Base-by-base conservation (phyloP, 1,139 yeast genomes). In the Candida anutae region DNA sequence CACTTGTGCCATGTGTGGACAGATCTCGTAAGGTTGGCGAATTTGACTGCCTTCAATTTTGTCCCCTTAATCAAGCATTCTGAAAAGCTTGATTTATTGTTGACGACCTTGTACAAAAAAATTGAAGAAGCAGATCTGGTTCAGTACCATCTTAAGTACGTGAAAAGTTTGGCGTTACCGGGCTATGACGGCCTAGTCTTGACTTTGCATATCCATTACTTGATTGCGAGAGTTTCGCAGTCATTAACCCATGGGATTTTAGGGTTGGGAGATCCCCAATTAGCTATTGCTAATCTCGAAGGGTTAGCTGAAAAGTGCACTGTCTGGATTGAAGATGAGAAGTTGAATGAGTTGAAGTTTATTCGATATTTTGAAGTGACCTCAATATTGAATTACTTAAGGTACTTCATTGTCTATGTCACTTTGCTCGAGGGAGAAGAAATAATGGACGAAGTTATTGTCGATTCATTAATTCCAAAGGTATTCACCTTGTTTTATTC, bases 371-470 rank as follows among this genome's bases (percentile, higher is more conserved):
- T 52, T 24, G 69, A 64, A 36, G 36, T 40, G 4, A 38, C 38
- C n/a, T 38, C 46, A n/a, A 43, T 54, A 16, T 39, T 63, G 15
- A 48, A 46, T 21, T 60, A 59, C 34, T 44, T 58, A 21, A 45
- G 53, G 26, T 43, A 55, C 22, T 61, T 47, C 28, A 36, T 62
- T 36, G 39, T 53, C 5, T 58, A 55, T 29, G 32, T 61, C 4
- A 42, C 57, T 16, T 42, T 61, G 27, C 40, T 64, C 14, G 69
- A 64, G 36, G 46, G 50, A 9, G 70, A 63, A 38, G 63, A 57
- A 13, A 33, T 35, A 11, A 42, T 43, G 16, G 51, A 53, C 12
- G 43, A 42, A 6, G 45, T 32, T 4, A 30, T 48, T 16, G 35
- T 45, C 13, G 42, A 38, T 15, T 29, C 34, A 20, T 33, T 53